These are phyloP conservation scores for Daedaleopsis nitida DNA, from an alignment of 768 basidiomycete genomes.

Conservation along the genomic window DNA sequence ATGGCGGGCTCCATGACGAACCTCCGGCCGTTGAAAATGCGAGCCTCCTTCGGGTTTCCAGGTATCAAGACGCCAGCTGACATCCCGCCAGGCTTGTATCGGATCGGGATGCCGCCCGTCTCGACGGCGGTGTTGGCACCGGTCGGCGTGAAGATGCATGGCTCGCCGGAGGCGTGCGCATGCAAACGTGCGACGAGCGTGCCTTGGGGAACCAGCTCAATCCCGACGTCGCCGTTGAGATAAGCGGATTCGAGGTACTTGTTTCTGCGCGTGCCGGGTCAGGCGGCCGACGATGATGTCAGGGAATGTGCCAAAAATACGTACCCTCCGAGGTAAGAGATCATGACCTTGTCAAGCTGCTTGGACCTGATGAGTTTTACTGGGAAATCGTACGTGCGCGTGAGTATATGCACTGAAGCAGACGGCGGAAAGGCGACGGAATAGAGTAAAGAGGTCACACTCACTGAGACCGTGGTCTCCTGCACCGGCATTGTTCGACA, in stretches of 20 bases:
- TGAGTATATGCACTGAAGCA: conserved; percentile 2
- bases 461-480: conserved; percentile 69
- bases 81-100: conserved; percentile 74
- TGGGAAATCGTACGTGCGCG: conserved; percentile 27
- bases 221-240: conserved; percentile 73
- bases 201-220: conserved; percentile 92
- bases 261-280: conserved; percentile 49
- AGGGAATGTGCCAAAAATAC: conserved; percentile 22
- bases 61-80: conserved; percentile 64
- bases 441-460: conserved; percentile 5
- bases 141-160: conserved; percentile 87
- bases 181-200: conserved; percentile 85
- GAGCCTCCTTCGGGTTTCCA: conserved; percentile 73
- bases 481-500: conserved; percentile 84
- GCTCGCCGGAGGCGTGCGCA: conserved; percentile 88
- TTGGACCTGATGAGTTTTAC: conserved; percentile 70
- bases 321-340: conserved; percentile 85
- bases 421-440: neutral
- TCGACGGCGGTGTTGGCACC: conserved; percentile 88
- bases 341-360: conserved; percentile 79
- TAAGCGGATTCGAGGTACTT: conserved; percentile 81
- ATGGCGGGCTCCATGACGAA: conserved; percentile 83
- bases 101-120: conserved; percentile 72
- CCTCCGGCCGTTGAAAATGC: conserved; percentile 70
- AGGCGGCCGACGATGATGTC: neutral